A percentile compares a stretch with the other conserved stretches of the same genome.
These are phyloP conservation scores for Sarocladium brachiariae DNA, from an alignment of 2,329 filamentous ascomycete species.

Conservation along the genomic window DNA sequence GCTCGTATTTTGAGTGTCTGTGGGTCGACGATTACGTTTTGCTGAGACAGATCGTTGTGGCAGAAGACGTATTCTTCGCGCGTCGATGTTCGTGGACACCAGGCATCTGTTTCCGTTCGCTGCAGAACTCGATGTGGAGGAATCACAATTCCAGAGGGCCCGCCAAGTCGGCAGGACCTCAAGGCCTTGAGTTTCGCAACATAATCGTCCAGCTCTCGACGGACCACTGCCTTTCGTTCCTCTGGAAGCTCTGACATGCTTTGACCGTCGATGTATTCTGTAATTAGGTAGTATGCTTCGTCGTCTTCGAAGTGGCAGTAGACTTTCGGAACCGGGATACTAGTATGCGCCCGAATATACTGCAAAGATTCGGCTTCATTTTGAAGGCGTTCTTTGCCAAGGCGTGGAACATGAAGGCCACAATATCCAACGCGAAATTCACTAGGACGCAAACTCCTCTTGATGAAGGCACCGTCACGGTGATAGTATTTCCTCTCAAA, in stretches of 20 bases:
- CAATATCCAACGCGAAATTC: too few relatives aligned
- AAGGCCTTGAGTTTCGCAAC: constrained; percentile 20
- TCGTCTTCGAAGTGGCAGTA: constrained; percentile 23
- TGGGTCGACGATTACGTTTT: constrained; percentile 19
- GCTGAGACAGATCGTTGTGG: constrained; percentile 15
- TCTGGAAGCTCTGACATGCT: constrained; percentile 21
- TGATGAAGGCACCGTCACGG: too few relatives aligned
- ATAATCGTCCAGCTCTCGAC: constrained; percentile 20
- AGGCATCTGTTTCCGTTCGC: constrained; percentile 17
- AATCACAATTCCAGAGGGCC: constrained; percentile 24
- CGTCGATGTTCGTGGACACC: constrained; percentile 5
- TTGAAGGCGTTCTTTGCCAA: constrained; percentile 21
- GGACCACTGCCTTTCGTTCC: constrained; percentile 19
- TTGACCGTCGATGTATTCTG: constrained; percentile 23
- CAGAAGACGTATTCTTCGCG: constrained; percentile 16
- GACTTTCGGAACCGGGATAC: constrained; percentile 22
- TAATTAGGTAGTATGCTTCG: constrained; percentile 23
- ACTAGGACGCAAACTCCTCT: too few relatives aligned
- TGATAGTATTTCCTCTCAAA: too few relatives aligned
- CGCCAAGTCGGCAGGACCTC: constrained; percentile 21
- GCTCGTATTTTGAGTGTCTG: constrained; percentile 25
- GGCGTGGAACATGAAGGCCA: constrained; percentile 23
- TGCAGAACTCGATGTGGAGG: constrained; percentile 22
- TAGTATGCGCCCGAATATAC: constrained; percentile 19
- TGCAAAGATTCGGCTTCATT: constrained; percentile 23